Evolutionary conservation across 176 grass and related monocot genomes (phyloP).

Genomic region (Triticum aestivum): DNA sequence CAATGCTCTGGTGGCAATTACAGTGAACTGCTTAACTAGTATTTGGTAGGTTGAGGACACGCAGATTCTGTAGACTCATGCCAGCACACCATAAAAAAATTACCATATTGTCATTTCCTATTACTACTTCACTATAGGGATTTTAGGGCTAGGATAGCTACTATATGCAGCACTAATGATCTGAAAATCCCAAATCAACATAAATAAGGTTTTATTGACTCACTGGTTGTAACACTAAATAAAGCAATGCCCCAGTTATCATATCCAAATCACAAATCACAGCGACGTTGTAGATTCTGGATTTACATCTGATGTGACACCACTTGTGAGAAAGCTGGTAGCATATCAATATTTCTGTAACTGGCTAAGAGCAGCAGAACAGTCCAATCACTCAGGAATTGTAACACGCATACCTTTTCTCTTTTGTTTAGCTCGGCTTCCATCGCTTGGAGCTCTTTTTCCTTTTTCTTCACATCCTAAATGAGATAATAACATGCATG

Average conservation of each 20-base stretch:
- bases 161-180: conserved; percentile 4
- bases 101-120: not conserved
- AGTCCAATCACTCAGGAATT: not conserved
- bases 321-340: not conserved
- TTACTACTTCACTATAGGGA: not conserved
- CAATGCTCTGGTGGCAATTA: not conserved
- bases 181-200: not conserved
- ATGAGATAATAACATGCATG: conserved; percentile 20
- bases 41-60: not conserved
- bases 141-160: not conserved
- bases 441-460: conserved; percentile 95
- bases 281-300: not conserved
- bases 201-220: conserved; percentile 20
- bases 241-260: not conserved
- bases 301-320: not conserved
- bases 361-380: conserved; percentile 2
- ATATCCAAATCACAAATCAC: conserved; percentile 9
- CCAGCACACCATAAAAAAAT: not conserved
- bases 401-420: conserved; percentile 66
- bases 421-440: conserved; percentile 92
- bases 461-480: conserved; percentile 93
- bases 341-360: conserved; percentile 12
- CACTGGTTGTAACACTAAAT: conserved; percentile 1
- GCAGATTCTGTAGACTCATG: not conserved
- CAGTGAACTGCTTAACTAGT: not conserved